A percentile compares a stretch with the other conserved stretches of the same genome.
Conservation (phyloP, 2,329 filamentous ascomycete species). For the Cladosporium sp. region DNA sequence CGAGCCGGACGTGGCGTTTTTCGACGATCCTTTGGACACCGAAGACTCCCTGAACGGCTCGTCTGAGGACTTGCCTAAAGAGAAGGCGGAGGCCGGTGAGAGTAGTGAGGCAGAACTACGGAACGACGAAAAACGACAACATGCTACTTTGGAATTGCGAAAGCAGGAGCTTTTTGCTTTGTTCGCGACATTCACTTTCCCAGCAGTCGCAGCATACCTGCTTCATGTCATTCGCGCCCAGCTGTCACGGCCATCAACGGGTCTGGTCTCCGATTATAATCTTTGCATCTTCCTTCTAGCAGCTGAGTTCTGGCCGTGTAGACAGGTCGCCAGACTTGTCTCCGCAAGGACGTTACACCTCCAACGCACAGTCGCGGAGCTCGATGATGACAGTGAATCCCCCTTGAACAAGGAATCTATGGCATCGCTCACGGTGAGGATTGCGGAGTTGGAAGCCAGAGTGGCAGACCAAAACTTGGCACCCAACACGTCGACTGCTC, state of each 20-base stretch:
- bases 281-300: conserved; percentile 85
- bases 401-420: conserved; percentile 17
- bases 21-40: conserved; percentile 21
- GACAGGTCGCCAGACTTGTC: conserved; percentile 78
- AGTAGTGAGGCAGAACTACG: conserved; percentile 17
- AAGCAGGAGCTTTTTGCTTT: conserved; percentile 74
- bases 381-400: conserved; percentile 28
- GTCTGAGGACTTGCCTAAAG: conserved; percentile 13
- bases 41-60: conserved; percentile 29
- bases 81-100: conserved; percentile 11
- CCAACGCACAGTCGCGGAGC: conserved; percentile 64
- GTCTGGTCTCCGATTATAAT: conserved; percentile 89
- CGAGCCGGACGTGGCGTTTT: conserved; percentile 13
- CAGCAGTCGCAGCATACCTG: conserved; percentile 76
- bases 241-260: conserved; percentile 79
- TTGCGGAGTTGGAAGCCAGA: conserved; percentile 36
- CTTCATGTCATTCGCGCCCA: conserved; percentile 79
- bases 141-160: conserved; percentile 65
- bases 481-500: conserved; percentile 29
- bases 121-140: conserved; percentile 24
- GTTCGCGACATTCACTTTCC: conserved; percentile 74
- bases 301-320: conserved; percentile 79
- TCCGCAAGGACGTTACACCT: conserved; percentile 77
- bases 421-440: conserved; percentile 29
- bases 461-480: conserved; percentile 30